Evolutionary conservation across 1,284 basidiomycete genomes (phyloP).

Genomic region (Sporisorium reilianum): DNA sequence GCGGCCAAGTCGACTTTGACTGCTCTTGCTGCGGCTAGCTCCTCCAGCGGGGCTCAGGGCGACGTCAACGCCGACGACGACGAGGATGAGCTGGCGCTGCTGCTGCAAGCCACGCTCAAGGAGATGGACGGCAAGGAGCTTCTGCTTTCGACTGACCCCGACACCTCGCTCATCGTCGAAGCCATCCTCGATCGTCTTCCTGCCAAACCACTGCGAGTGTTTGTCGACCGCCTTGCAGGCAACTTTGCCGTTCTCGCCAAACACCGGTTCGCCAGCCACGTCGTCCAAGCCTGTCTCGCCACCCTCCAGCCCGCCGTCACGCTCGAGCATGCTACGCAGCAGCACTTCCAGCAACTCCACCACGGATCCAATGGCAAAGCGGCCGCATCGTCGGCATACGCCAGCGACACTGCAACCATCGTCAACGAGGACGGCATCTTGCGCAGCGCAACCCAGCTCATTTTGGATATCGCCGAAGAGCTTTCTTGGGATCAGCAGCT

Average conservation of each 20-base stretch:
- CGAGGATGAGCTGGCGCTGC: constrained; percentile 51
- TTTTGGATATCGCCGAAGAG: constrained; percentile 53
- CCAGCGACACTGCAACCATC: constrained; percentile 38
- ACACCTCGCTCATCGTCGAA: constrained; percentile 64
- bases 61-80: constrained; percentile 25
- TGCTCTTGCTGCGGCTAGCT: constrained; percentile 11
- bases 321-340: constrained; percentile 25
- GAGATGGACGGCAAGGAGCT: constrained; percentile 67
- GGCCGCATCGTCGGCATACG: constrained; percentile 24
- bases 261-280: constrained; percentile 68
- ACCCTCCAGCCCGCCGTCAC: constrained; percentile 51
- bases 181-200: constrained; percentile 52
- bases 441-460: constrained; percentile 49
- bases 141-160: constrained; percentile 62
- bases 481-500: constrained; percentile 24
- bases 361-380: constrained; percentile 22
- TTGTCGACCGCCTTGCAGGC: constrained; percentile 64
- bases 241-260: constrained; percentile 51
- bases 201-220: constrained; percentile 58
- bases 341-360: constrained; percentile 26
- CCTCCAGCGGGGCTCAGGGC: neutral
- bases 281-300: constrained; percentile 53
- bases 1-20: constrained; percentile 33
- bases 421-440: constrained; percentile 56
- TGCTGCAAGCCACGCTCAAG: constrained; percentile 62